Evolutionary conservation across 2,329 filamentous ascomycete species (phyloP).

Genomic region (Daldinia sp.): DNA sequence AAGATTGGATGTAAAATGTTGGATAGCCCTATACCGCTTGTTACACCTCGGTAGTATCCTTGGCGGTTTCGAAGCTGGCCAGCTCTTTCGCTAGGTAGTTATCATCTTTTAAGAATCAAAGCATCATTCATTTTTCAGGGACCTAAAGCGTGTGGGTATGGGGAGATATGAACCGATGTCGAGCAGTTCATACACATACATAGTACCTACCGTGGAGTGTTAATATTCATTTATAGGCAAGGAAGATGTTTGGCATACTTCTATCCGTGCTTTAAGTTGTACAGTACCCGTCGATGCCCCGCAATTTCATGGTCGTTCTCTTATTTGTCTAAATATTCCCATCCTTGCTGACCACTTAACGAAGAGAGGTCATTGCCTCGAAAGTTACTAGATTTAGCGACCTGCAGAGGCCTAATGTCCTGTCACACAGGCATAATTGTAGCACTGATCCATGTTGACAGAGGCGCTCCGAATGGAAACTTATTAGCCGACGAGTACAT

Average conservation of each 20-base stretch:
- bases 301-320: conserved; percentile 25
- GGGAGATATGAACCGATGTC: conserved; percentile 15
- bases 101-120: not conserved
- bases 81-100: not conserved
- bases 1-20: not conserved
- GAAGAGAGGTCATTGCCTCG: conserved; percentile 19
- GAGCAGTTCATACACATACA: conserved; percentile 1
- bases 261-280: conserved; percentile 25
- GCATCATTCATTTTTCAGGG: not conserved
- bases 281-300: conserved; percentile 32
- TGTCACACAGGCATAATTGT: conserved; percentile 24
- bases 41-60: conserved; percentile 3
- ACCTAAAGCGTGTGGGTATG: not conserved
- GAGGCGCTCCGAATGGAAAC: conserved; percentile 9
- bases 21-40: conserved; percentile 1
- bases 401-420: conserved; percentile 27
- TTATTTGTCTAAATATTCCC: conserved; percentile 15
- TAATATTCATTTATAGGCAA: conserved; percentile 28
- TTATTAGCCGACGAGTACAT: conserved; percentile 12
- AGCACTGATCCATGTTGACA: conserved; percentile 25
- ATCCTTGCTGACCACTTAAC: conserved; percentile 12
- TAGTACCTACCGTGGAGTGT: not conserved
- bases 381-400: conserved; percentile 25
- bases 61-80: conserved; percentile 25
- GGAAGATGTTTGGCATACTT: conserved; percentile 39